These are phyloP conservation scores for Friedmanniomyces simplex DNA, from an alignment of 495 filamentous ascomycete genomes.

Conservation along the genomic window DNA sequence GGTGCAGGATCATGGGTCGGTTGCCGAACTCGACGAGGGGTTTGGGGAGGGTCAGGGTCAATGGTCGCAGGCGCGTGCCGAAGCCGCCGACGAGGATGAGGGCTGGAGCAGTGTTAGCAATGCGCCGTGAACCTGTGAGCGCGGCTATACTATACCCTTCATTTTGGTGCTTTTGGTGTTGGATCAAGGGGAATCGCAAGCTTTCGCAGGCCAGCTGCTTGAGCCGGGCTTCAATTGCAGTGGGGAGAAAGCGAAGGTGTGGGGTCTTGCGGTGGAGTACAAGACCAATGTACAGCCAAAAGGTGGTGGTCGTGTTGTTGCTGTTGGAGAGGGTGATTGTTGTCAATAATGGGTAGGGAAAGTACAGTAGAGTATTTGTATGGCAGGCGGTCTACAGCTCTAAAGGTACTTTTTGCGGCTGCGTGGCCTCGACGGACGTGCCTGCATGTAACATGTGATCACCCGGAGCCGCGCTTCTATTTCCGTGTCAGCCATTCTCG, in stretches of 20 bases:
- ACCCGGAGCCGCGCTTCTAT: neutral
- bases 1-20: constrained; percentile 97
- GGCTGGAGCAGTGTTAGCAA: constrained; percentile 43
- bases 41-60: constrained; percentile 95
- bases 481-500: neutral
- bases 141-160: constrained; percentile 17
- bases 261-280: constrained; percentile 25
- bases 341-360: neutral
- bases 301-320: neutral
- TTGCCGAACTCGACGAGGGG: constrained; percentile 97
- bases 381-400: too few species aligned
- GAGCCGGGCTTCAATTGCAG: neutral
- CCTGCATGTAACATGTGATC: neutral
- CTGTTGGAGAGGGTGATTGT: neutral
- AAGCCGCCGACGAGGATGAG: constrained; percentile 99
- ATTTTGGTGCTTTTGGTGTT: constrained; percentile 8
- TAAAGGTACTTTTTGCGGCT: neutral
- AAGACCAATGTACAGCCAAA: constrained; percentile 8
- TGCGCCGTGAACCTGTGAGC: neutral
- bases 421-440: neutral
- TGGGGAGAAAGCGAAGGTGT: constrained; percentile 10
- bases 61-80: constrained; percentile 91
- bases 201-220: constrained; percentile 5
- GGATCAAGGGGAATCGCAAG: neutral
- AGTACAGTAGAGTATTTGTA: too few species aligned